Base-by-base conservation (phyloP, 73 alveolate species). In the Stentor roeselii region DNA sequence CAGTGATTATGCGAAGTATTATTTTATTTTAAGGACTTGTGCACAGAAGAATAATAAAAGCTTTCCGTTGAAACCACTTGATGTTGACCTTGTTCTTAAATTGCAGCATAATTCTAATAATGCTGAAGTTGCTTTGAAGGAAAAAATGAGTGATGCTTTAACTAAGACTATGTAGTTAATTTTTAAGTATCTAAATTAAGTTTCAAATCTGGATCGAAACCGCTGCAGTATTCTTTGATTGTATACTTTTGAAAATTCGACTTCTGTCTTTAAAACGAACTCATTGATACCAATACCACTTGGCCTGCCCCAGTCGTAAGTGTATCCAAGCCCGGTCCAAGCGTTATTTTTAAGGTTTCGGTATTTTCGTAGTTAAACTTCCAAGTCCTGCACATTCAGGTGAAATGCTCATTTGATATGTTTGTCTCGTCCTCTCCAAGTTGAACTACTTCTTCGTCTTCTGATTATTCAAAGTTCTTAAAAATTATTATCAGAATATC, bases 1-100 rank as follows among this genome's bases (percentile, higher is more conserved):
- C 40, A 92, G 97, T 6, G 99, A 97, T 61, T 98, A 98, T 88
- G 99, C 99, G 3, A 95, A 96, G 88, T 96, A 98, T 76, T 98
- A 96, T 90, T 96, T 98, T 89, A 87, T 98, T 59, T 82, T 97
- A 60, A 90, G 99, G 83, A 92, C 96, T 39, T 92, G 93, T 67
- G 97, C 99, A 3, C 95, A 95, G n/a, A 94, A 88, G 83, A 86
- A 92, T 31, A 83, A 93, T 60, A 75, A 80, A 74, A 88, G 88
- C 41, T 92, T 92, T 60, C 92, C 95, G 0, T 76, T 83, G 75
- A 93, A 92, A 86, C 98, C 93, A 35, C 88, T 87, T 90, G 96
- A 91, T 83, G 88, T 86, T 58, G 89, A 67, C 59, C 86, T 88
- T 21, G 93, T 93, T 75, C 42, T 50, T 74, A 84, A 76, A 76